A percentile compares a stretch with the other conserved stretches of the same genome.
Evolutionary conservation across 371 early-diverging fungal genomes (phyloP).

Genomic region (Mortierella sp.): DNA sequence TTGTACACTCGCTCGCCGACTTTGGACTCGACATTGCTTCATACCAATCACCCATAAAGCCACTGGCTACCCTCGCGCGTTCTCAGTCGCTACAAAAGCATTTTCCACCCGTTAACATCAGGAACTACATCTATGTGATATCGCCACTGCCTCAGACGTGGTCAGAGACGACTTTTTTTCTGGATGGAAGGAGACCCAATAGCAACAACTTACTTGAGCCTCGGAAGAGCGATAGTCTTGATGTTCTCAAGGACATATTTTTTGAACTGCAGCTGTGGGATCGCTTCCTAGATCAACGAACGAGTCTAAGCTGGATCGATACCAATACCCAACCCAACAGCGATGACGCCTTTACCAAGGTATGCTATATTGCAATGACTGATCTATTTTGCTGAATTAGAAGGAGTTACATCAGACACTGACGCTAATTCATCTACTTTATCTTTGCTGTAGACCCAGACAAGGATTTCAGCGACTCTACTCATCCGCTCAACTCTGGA

Average conservation of each 20-base stretch:
- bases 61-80: constrained; percentile 20
- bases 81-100: constrained; percentile 49
- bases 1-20: constrained; percentile 51
- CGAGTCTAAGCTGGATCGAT: constrained; percentile 51
- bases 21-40: constrained; percentile 49
- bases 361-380: neutral
- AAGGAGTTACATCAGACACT: neutral
- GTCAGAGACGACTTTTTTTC: constrained; percentile 34
- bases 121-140: constrained; percentile 46
- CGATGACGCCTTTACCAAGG: constrained; percentile 14
- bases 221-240: constrained; percentile 34
- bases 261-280: constrained; percentile 52
- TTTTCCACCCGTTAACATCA: constrained; percentile 43
- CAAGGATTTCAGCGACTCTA: constrained; percentile 28
- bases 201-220: constrained; percentile 20
- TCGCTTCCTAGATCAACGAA: constrained; percentile 45
- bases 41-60: constrained; percentile 52
- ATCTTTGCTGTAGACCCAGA: constrained; percentile 9
- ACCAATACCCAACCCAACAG: neutral
- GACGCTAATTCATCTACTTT: neutral
- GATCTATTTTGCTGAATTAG: neutral
- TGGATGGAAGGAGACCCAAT: constrained; percentile 30
- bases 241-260: constrained; percentile 42
- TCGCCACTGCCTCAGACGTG: constrained; percentile 43
- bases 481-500: constrained; percentile 46